phyloP scores from a whole-genome alignment of 352 stramenopile genomes.

The Globisporangium rhizosaccharum region DNA sequence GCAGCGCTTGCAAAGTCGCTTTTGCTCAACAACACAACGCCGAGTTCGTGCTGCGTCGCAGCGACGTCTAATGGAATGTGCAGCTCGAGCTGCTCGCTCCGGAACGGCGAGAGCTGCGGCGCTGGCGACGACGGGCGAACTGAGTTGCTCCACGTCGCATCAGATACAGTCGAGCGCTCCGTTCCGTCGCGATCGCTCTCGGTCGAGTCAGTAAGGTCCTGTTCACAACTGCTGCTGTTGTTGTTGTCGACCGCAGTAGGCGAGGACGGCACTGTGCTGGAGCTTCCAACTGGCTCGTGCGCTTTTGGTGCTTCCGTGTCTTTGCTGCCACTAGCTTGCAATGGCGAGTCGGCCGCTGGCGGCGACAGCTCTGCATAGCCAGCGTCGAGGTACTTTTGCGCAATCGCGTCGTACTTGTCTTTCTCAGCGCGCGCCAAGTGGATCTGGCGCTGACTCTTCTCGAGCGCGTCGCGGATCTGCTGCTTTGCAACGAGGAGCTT shows the following conservation, averaged over 20 bases:
- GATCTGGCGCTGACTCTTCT: slow-evolving; percentile 32
- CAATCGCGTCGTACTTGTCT: slow-evolving; percentile 26
- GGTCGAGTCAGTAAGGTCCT: not conserved
- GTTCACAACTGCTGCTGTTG: not conserved
- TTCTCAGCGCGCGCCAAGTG: slow-evolving; percentile 24
- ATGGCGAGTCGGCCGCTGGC: not conserved
- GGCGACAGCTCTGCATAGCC: slow-evolving; percentile 15
- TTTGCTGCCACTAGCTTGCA: not conserved
- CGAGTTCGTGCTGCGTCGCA: slow-evolving; percentile 44
- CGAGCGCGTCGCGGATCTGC: slow-evolving; percentile 30
- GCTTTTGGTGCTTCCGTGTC: not conserved
- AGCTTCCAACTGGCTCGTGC: not conserved
- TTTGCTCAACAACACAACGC: slow-evolving; percentile 38
- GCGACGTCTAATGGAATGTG: slow-evolving; percentile 39
- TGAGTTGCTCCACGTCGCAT: not conserved
- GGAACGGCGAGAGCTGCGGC: slow-evolving; percentile 8
- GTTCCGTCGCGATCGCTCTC: not conserved
- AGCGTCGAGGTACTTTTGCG: slow-evolving; percentile 23
- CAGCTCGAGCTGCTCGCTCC: slow-evolving; percentile 12
- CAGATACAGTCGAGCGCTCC: slow-evolving; percentile 2
- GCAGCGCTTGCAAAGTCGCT: slow-evolving; percentile 34
- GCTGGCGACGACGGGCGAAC: slow-evolving; percentile 5
- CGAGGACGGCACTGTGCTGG: not conserved
- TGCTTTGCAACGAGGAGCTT: slow-evolving; percentile 29
- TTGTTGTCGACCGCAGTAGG: too few relatives aligned